These are phyloP conservation scores for Remersonia thermophila DNA, from an alignment of 2,329 filamentous ascomycete genomes.

Conservation along the genomic window DNA sequence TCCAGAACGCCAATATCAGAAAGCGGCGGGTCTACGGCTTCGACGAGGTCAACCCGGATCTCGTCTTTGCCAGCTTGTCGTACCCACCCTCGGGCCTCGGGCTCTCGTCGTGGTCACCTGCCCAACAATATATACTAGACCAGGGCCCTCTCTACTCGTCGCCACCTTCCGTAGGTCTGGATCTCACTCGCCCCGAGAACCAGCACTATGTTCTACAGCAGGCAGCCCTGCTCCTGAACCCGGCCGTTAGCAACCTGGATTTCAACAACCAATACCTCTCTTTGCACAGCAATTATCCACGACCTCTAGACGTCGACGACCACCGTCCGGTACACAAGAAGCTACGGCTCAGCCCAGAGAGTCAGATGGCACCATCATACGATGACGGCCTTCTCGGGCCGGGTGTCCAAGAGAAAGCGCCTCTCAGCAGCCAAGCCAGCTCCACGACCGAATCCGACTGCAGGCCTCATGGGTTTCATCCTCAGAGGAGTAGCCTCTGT, in stretches of 20 bases:
- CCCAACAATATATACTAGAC: conserved; percentile 18
- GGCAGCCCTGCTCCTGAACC: conserved; percentile 24
- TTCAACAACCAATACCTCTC: conserved; percentile 12
- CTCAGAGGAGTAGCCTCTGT: conserved; percentile 7
- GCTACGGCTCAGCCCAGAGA: conserved; percentile 17
- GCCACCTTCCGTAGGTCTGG: conserved; percentile 14
- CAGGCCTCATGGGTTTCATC: conserved; percentile 11
- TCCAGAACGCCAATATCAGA: conserved; percentile 26
- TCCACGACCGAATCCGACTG: conserved; percentile 8
- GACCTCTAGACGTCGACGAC: background rate
- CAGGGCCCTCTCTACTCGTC: conserved; percentile 15
- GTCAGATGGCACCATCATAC: conserved; percentile 23
- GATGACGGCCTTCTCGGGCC: conserved; percentile 15
- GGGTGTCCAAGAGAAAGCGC: conserved; percentile 23
- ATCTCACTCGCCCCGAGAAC: conserved; percentile 10
- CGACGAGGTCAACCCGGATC: conserved; percentile 26
- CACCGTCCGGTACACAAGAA: conserved; percentile 17
- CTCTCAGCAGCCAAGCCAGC: conserved; percentile 13
- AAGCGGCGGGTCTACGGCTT: conserved; percentile 32
- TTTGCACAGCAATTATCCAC: background rate
- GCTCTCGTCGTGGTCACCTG: conserved; percentile 16
- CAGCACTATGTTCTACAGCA: conserved; percentile 22
- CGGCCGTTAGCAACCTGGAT: conserved; percentile 19
- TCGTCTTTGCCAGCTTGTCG: conserved; percentile 23
- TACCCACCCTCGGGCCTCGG: conserved; percentile 16